Percentiles rank a stretch among this genome's conserved stretches.
Conservation (phyloP, 768 basidiomycete species). For the Rhodotorula babjevae region DNA sequence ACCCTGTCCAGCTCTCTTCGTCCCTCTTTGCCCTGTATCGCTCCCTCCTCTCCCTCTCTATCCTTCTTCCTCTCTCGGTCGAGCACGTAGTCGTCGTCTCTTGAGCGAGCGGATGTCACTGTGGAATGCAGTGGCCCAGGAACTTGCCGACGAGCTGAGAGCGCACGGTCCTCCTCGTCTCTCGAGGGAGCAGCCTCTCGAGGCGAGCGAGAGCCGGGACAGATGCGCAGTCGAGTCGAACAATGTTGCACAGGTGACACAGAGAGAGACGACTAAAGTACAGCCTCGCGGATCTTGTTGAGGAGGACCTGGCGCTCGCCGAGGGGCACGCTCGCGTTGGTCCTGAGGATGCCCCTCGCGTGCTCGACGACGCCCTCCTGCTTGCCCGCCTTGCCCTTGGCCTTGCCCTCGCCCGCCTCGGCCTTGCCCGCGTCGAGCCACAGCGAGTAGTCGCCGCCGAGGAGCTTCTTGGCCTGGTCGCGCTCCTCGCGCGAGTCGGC, state of each 20-base stretch:
- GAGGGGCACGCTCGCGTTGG: constrained; percentile 19
- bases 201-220: neutral
- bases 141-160: no score
- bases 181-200: no score
- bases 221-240: neutral
- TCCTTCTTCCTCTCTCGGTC: neutral
- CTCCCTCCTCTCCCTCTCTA: neutral
- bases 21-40: neutral
- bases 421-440: constrained; percentile 5
- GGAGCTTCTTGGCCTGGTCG: constrained; percentile 13
- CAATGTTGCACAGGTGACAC: neutral
- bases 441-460: constrained; percentile 25
- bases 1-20: neutral
- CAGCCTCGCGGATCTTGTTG: constrained; percentile 21
- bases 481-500: constrained; percentile 10
- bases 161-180: neutral
- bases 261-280: neutral
- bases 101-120: neutral
- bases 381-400: no score
- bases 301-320: constrained; percentile 8
- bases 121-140: neutral
- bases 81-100: neutral
- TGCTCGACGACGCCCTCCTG: constrained; percentile 10
- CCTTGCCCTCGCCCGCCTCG: neutral
- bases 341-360: constrained; percentile 3